These are phyloP conservation scores for Medicago arabica DNA, from an alignment of 306 rosid genomes.

Conservation along the genomic window DNA sequence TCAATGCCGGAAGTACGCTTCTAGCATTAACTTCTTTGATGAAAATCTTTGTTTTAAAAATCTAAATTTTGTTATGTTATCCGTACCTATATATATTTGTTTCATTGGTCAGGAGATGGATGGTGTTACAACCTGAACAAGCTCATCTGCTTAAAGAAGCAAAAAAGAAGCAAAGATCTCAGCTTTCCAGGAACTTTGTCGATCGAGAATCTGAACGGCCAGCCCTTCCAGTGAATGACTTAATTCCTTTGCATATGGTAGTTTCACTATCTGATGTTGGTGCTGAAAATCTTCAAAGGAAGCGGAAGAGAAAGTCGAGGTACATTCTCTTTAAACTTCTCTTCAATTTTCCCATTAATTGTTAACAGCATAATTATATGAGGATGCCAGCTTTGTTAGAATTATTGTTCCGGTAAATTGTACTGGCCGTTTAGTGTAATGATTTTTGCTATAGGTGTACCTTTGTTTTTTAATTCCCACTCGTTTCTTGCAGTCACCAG, in stretches of 20 bases:
- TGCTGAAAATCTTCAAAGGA: constrained; percentile 35
- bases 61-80: background rate
- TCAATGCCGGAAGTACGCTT: constrained; percentile 86
- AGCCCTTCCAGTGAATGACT: constrained; percentile 66
- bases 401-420: constrained; percentile 24
- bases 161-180: constrained; percentile 65
- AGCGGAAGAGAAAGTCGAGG: constrained; percentile 57
- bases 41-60: constrained; percentile 14
- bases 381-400: constrained; percentile 32
- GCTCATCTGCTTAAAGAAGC: constrained; percentile 73
- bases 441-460: constrained; percentile 28
- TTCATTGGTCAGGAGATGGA: constrained; percentile 81
- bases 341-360: constrained; percentile 1
- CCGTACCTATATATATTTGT: constrained; percentile 14
- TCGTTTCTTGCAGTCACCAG: constrained; percentile 58
- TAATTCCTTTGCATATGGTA: constrained; percentile 55
- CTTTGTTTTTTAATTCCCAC: constrained; percentile 35
- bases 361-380: constrained; percentile 14
- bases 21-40: background rate
- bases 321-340: constrained; percentile 31
- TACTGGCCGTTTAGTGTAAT: constrained; percentile 7
- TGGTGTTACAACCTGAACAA: constrained; percentile 69
- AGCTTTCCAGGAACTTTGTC: constrained; percentile 73
- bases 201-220: constrained; percentile 93
- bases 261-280: constrained; percentile 40